Percentiles rank a stretch among this genome's conserved stretches.
Evolutionary conservation across 129 eudicot genomes (phyloP).

Genomic region (Centrapalus pauciflorus): DNA sequence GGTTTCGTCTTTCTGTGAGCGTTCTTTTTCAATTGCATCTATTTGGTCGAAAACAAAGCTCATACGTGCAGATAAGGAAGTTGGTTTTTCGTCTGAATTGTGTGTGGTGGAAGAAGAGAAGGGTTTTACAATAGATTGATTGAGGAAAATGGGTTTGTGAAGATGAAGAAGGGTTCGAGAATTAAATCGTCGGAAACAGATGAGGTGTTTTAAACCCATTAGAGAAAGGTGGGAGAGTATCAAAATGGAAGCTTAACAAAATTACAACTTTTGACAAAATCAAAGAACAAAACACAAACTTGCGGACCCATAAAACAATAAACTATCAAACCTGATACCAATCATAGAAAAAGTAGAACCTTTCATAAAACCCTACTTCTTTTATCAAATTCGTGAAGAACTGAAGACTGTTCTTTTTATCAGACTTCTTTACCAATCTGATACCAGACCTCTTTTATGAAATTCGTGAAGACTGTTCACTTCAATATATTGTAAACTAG

Average conservation of each 20-base stretch:
- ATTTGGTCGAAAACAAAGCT: constrained; percentile 97
- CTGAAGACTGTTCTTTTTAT: too few relatives aligned
- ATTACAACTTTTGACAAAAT: too few relatives aligned
- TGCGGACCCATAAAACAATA: too few relatives aligned
- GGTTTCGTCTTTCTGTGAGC: constrained; percentile 76
- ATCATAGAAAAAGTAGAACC: too few relatives aligned
- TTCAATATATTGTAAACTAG: too few relatives aligned
- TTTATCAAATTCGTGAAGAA: too few relatives aligned
- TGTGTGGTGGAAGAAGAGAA: constrained; percentile 34
- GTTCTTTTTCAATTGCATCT: constrained; percentile 72
- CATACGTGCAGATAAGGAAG: constrained; percentile 84
- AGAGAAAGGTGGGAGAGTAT: background rate
- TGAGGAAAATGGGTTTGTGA: constrained; percentile 20
- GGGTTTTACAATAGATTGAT: constrained; percentile 4
- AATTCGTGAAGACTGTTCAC: too few relatives aligned
- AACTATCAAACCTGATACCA: too few relatives aligned
- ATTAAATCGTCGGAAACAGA: constrained; percentile 28
- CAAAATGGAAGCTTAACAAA: constrained; percentile 11
- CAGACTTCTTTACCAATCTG: too few relatives aligned
- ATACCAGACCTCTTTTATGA: too few relatives aligned
- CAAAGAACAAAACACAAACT: too few relatives aligned
- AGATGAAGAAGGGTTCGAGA: background rate
- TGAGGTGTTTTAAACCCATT: constrained; percentile 46
- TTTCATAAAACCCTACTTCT: too few relatives aligned
- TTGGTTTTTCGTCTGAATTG: constrained; percentile 49